These are phyloP conservation scores for Pythium aphanidermatum DNA, from an alignment of 352 stramenopile genomes.

Conservation along the genomic window DNA sequence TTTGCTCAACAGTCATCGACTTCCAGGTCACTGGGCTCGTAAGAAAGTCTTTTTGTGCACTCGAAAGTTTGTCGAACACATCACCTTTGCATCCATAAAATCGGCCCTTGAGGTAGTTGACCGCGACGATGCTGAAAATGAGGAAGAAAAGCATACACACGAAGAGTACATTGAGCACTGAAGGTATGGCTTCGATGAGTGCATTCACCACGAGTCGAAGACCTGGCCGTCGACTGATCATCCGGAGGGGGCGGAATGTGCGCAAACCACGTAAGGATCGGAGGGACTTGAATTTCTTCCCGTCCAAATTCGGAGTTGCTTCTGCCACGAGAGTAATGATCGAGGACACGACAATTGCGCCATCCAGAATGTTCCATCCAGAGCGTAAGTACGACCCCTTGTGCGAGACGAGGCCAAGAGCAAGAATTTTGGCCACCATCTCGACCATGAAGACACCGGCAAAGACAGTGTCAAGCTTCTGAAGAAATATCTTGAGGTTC, in stretches of 20 bases:
- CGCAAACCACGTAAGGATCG: slow-evolving; percentile 77
- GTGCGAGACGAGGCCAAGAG: slow-evolving; percentile 65
- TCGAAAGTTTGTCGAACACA: slow-evolving; percentile 36
- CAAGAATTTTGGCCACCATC: slow-evolving; percentile 88
- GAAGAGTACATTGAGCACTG: slow-evolving; percentile 86
- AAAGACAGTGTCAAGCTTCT: slow-evolving; percentile 66
- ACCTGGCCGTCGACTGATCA: slow-evolving; percentile 83
- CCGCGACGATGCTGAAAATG: slow-evolving; percentile 94
- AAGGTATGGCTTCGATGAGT: slow-evolving; percentile 85
- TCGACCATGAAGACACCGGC: slow-evolving; percentile 81
- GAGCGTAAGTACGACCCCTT: slow-evolving; percentile 75
- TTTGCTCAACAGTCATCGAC: slow-evolving; percentile 22
- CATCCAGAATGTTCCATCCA: slow-evolving; percentile 89
- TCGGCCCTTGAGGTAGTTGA: slow-evolving; percentile 91
- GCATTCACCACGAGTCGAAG: slow-evolving; percentile 90
- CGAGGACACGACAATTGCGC: slow-evolving; percentile 82
- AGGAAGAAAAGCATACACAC: slow-evolving; percentile 92
- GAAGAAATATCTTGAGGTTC: slow-evolving; percentile 31
- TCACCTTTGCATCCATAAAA: slow-evolving; percentile 81
- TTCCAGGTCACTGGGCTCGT: slow-evolving; percentile 33
- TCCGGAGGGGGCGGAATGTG: slow-evolving; percentile 86
- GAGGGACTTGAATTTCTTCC: slow-evolving; percentile 63
- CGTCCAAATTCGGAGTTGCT: slow-evolving; percentile 23
- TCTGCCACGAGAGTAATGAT: slow-evolving; percentile 60
- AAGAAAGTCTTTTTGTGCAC: slow-evolving; percentile 40